phyloP scores from a whole-genome alignment of 495 filamentous ascomycete species.

The Apiosordaria backusii region DNA sequence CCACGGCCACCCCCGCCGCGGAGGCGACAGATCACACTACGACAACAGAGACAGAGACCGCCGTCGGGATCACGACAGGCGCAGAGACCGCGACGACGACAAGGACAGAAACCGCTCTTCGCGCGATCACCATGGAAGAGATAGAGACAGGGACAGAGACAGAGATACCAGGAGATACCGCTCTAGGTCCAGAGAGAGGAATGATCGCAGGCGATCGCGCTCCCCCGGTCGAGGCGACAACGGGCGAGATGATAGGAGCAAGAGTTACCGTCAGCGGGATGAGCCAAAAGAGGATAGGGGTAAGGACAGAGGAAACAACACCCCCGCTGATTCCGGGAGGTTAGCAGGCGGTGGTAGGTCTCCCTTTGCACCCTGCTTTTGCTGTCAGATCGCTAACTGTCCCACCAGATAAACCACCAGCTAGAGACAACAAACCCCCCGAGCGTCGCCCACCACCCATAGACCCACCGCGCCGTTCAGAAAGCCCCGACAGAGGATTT shows the following conservation, averaged over 20 bases:
- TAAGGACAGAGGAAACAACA: constrained; percentile 16
- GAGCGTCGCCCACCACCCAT: constrained; percentile 28
- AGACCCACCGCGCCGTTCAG: constrained; percentile 28
- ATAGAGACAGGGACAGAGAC: constrained; percentile 30
- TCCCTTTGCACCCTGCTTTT: neutral
- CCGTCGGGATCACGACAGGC: constrained; percentile 21
- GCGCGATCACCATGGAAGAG: constrained; percentile 33
- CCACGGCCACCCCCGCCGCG: constrained; percentile 25
- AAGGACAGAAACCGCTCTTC: constrained; percentile 32
- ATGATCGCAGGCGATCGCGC: constrained; percentile 30
- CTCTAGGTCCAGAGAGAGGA: constrained; percentile 40
- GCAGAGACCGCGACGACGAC: constrained; percentile 34
- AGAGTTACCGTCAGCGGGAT: constrained; percentile 23
- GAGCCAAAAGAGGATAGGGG: constrained; percentile 4
- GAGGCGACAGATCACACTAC: constrained; percentile 23
- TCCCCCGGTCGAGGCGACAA: constrained; percentile 38
- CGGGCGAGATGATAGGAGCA: constrained; percentile 23
- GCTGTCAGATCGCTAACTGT: neutral
- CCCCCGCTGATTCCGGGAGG: neutral
- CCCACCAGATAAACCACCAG: constrained; percentile 24
- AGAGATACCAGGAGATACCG: constrained; percentile 33
- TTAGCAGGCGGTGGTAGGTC: neutral
- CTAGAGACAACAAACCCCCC: constrained; percentile 23
- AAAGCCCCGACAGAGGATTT: constrained; percentile 10
- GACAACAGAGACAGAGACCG: constrained; percentile 26